Evolutionary conservation across 2,329 filamentous ascomycete species (phyloP), one percentile per base, ranked within the genome.

Genomic region (Neophaeococcomyces mojaviensis): DNA sequence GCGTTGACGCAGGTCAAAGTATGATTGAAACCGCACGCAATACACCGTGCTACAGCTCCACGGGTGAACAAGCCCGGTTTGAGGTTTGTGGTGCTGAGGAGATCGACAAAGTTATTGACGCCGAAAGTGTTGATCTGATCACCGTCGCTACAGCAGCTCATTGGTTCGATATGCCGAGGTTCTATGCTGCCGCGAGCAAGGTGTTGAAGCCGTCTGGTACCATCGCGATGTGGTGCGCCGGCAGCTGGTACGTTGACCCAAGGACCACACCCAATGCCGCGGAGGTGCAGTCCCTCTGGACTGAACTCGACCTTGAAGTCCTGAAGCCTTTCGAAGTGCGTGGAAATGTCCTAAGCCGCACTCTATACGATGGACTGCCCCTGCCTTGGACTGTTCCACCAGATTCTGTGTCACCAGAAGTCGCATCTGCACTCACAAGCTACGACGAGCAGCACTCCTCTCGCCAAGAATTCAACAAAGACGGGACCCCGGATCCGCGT

Each of bases 161-260:
- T 58, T 80, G 77, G 77, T 78, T 80, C 60, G 67, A 79, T 52
- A 69, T 78, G 67, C 51, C 62, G 0, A 44, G 46, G 0, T 79
- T 79, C 61, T 79, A 73, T 68, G 39, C 50, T 2, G 59, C 61
- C 0, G 76, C 74, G 0, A 70, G 69, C 0, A 60, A 61, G 10
- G 59, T 72, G 1, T 60, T 80, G 5, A 70, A 67, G 49, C 72
- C 74, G 0, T 71, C 70, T n/a, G 77, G 76, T 18, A 77, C 67
- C 2, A 69, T 79, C 0, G 74, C 74, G 0, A 46, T 80, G 1
- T 79, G 74, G 73, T 61, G 61, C 0, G 60, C 57, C 2, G 64
- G 46, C 2, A 42, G 46, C 15, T 51, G 38, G n/a, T 47, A 47
- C 31, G 18, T 63, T 3, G 58, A 67, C 45, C 61, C 61, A 2